phyloP scores from a whole-genome alignment of 108 stramenopile species.

The Mayamaea pseudoterrestris region DNA sequence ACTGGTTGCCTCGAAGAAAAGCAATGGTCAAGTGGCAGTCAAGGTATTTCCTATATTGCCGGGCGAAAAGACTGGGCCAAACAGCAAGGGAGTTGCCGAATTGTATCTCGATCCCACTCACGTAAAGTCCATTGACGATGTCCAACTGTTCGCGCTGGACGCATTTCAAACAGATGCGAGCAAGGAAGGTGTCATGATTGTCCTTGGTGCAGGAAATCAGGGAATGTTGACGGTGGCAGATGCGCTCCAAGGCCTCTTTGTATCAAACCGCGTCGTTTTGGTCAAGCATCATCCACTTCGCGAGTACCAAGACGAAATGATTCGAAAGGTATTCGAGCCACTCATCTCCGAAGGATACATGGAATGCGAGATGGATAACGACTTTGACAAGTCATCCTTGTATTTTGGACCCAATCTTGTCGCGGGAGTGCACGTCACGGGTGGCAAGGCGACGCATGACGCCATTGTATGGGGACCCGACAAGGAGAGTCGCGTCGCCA shows the following conservation, averaged over 20 bases:
- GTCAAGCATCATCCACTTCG: conserved; percentile 27
- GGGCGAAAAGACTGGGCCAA: not conserved
- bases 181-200: conserved; percentile 9
- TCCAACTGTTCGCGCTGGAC: not conserved
- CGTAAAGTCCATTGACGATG: not conserved
- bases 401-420: conserved; percentile 1
- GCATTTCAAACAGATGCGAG: not conserved
- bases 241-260: conserved; percentile 14
- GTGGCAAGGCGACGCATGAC: conserved; percentile 19
- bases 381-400: not conserved
- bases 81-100: not conserved
- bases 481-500: conserved; percentile 6
- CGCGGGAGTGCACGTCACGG: conserved; percentile 20
- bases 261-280: conserved; percentile 5
- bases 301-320: not conserved
- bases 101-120: not conserved
- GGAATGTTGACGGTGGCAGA: conserved; percentile 10
- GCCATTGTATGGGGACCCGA: conserved; percentile 15
- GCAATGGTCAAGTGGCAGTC: conserved; percentile 15
- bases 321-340: conserved; percentile 11
- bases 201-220: conserved; percentile 29
- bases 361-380: conserved; percentile 1
- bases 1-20: too few species aligned
- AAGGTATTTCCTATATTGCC: conserved; percentile 7
- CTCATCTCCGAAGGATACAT: conserved; percentile 13